Evolutionary conservation across 345 rosid species (phyloP).

Genomic region (Theobroma cacao): DNA sequence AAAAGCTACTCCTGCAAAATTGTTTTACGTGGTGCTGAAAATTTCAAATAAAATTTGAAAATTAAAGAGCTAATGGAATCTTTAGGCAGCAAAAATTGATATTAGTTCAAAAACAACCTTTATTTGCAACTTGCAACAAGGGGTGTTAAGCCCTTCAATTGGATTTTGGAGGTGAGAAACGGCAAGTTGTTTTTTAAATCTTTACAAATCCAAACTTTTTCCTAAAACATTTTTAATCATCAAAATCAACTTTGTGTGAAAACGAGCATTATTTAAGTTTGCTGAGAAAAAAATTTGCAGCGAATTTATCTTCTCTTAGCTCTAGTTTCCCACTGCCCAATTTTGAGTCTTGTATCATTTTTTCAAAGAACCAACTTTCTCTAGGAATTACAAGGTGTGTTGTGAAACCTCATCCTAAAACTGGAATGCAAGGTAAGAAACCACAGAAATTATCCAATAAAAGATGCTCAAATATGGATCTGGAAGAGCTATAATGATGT

Average conservation of each 20-base stretch:
- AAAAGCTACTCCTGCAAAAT: background rate
- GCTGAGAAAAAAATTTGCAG: background rate
- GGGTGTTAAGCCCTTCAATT: background rate
- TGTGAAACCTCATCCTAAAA: background rate
- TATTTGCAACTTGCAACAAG: background rate
- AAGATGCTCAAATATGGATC: constrained; percentile 2
- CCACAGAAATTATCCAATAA: background rate
- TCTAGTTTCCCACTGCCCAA: background rate
- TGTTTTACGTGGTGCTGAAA: background rate
- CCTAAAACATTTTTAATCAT: background rate
- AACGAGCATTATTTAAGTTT: background rate
- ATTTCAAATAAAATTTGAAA: background rate
- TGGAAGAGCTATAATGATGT: background rate
- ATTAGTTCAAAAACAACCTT: background rate
- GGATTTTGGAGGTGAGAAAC: background rate
- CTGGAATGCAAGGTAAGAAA: background rate
- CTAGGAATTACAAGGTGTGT: background rate
- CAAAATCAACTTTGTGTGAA: background rate
- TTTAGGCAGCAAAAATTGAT: no score
- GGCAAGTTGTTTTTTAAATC: background rate
- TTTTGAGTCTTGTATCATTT: background rate
- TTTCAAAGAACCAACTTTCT: background rate
- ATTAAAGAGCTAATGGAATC: background rate
- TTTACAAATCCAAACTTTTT: background rate
- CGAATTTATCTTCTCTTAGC: background rate